Evolutionary conservation across 1,284 basidiomycete genomes (phyloP), one percentile per base, ranked within the genome.

Genomic region (Hortiboletus rubellus): DNA sequence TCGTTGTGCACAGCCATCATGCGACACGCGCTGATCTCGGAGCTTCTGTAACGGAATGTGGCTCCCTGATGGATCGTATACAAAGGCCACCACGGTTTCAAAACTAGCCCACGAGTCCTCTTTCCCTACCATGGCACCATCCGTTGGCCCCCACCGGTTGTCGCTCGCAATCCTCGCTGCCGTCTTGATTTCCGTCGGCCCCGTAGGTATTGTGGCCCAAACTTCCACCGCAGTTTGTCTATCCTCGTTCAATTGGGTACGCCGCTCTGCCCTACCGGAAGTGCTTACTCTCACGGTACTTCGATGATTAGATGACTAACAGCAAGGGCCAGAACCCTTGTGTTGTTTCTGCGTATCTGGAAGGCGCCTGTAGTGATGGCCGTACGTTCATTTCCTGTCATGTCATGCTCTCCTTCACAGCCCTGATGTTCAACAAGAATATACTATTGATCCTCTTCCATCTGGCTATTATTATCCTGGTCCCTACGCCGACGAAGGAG

Each of bases 261-360:
- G 60, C 50, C 15, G 10, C n/a, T 37, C 12, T 14, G 1, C 27
- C 8, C 22, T 38, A 15, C 2, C 11, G 27, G 27, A 27, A 9
- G 3, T 15, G 15, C 50, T 52, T 34, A 12, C 36, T 14, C 37
- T 52, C 15, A 49, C 50, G 17, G 3, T 18, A 31, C 40, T 50
- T 41, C 22, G 5, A 30, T 47, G 34, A 18, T 8, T 33, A 76
- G 76, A 67, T 75, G 67, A 18, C 54, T 60, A 77, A 77, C 40
- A 68, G 62, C 40, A 53, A 53, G 11, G 31, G 14, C 14, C 76
- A 76, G 48, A 68, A 53, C n/a, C 73, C 76, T 24, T 78, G 76
- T 48, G 7, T 67, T 6, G 56, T 78, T 37, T 46, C 66, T 8
- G 69, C 75, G 2, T 76, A 72, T 60, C 50, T 74, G 5, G 55